Evolutionary conservation across 345 rosid genomes (phyloP).

Genomic region (Aegle marmelos): DNA sequence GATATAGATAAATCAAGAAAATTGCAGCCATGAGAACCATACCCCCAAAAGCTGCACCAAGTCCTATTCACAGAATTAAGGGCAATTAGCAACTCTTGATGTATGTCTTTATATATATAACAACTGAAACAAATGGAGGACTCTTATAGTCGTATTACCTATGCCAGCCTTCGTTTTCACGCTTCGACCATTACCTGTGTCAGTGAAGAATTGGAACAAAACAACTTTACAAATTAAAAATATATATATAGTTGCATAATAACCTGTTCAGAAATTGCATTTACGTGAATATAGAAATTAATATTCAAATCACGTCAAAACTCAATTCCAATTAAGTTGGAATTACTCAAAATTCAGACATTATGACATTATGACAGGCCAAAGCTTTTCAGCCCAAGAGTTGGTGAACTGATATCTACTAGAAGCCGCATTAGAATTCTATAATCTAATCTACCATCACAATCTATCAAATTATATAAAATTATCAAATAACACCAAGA

Average conservation of each 20-base stretch:
- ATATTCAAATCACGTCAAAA: background rate
- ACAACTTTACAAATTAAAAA: no score
- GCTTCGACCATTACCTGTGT: background rate
- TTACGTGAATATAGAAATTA: background rate
- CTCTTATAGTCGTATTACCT: background rate
- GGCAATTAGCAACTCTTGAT: background rate
- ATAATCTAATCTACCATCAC: background rate
- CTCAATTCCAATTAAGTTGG: background rate
- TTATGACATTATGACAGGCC: background rate
- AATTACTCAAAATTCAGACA: background rate
- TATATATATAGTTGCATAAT: no score
- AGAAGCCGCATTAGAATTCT: no score
- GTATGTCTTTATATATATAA: background rate
- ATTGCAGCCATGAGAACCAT: background rate
- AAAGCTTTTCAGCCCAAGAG: background rate
- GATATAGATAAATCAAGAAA: slow-evolving; percentile 23
- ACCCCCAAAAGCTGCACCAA: slow-evolving; percentile 15
- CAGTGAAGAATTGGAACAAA: background rate
- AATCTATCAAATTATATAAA: no score
- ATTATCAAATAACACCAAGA: no score
- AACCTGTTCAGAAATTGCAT: no score
- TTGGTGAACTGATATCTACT: background rate
- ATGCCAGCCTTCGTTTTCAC: background rate
- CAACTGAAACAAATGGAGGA: background rate
- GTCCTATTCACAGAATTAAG: slow-evolving; percentile 25